Conservation (phyloP, 2,329 filamentous ascomycete species). For the Sporothrix euskadiensis region DNA sequence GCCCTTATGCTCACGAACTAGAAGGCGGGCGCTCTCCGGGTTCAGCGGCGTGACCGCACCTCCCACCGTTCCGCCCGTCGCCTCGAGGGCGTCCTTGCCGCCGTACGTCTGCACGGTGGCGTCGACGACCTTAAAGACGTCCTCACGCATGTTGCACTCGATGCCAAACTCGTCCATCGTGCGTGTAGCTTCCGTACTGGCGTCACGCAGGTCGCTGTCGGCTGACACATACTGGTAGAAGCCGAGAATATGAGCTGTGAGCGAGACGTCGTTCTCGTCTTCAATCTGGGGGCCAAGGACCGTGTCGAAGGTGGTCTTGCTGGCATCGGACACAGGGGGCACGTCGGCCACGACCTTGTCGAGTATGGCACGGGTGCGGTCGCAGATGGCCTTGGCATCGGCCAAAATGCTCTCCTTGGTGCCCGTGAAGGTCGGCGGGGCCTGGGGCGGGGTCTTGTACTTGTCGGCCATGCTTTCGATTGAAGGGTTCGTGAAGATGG, state of each 20-base stretch:
- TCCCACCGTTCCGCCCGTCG: conserved; percentile 37
- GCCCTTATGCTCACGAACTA: conserved; percentile 75
- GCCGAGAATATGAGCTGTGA: conserved; percentile 66
- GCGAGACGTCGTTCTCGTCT: conserved; percentile 66
- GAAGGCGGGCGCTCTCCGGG: conserved; percentile 67
- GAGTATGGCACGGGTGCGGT: conserved; percentile 61
- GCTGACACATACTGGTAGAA: conserved; percentile 81
- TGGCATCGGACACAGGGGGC: conserved; percentile 49
- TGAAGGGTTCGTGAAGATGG: conserved; percentile 49
- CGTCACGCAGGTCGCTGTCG: conserved; percentile 67
- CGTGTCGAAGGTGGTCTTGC: conserved; percentile 56
- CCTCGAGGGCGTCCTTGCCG: conserved; percentile 49
- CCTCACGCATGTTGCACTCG: conserved; percentile 78
- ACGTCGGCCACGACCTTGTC: conserved; percentile 68
- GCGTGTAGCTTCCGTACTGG: conserved; percentile 74
- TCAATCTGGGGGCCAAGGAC: conserved; percentile 67
- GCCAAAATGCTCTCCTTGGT: conserved; percentile 68
- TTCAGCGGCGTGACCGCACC: conserved; percentile 52
- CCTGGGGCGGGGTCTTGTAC: conserved; percentile 74
- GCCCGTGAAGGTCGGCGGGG: conserved; percentile 74
- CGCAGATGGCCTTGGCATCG: conserved; percentile 67
- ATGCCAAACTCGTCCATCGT: conserved; percentile 75
- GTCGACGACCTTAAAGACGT: conserved; percentile 69
- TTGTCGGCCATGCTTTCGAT: conserved; percentile 63
- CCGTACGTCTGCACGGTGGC: conserved; percentile 54